Percentiles rank a stretch among this genome's conserved stretches.
Evolutionary conservation across 495 filamentous ascomycete species (phyloP).

Genomic region (Neurospora terricola): DNA sequence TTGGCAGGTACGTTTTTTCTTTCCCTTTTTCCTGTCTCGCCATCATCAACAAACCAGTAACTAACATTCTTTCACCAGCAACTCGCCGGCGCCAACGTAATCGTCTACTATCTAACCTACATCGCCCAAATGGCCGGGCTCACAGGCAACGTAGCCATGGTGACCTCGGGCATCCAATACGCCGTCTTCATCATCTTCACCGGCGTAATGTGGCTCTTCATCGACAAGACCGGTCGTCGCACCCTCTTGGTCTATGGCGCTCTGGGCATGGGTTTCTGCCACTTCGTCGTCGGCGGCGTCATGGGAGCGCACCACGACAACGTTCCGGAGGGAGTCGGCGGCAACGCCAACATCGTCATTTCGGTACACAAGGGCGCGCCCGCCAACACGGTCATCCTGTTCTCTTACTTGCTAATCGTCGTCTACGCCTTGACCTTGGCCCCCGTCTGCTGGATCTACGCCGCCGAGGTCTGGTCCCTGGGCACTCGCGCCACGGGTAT

Average conservation of each 20-base stretch:
- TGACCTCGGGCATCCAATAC: conserved; percentile 63
- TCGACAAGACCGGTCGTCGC: conserved; percentile 67
- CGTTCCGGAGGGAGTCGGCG: conserved; percentile 46
- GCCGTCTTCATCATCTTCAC: conserved; percentile 68
- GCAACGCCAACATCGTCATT: conserved; percentile 59
- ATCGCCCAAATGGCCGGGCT: conserved; percentile 61
- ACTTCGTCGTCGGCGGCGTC: conserved; percentile 56
- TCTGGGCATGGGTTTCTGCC: conserved; percentile 58
- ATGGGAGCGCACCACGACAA: conserved; percentile 34
- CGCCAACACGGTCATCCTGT: conserved; percentile 60
- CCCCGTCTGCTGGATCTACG: conserved; percentile 65
- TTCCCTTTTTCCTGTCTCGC: too few relatives aligned
- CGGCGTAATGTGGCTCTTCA: conserved; percentile 53
- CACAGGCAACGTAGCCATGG: conserved; percentile 53
- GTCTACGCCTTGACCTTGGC: conserved; percentile 63
- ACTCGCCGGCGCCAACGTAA: conserved; percentile 56
- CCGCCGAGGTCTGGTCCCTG: conserved; percentile 65
- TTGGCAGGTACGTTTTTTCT: conserved; percentile 24
- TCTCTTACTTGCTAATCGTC: conserved; percentile 61
- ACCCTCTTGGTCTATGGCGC: conserved; percentile 60
- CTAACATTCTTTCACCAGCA: conserved; percentile 41
- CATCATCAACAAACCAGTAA: too few relatives aligned
- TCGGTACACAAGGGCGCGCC: conserved; percentile 44
- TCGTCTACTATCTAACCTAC: conserved; percentile 64
- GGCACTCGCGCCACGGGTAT: conserved; percentile 66